Evolutionary conservation across 2,329 filamentous ascomycete species (phyloP).

Genomic region (Chrysoporthe deuterocubensis): DNA sequence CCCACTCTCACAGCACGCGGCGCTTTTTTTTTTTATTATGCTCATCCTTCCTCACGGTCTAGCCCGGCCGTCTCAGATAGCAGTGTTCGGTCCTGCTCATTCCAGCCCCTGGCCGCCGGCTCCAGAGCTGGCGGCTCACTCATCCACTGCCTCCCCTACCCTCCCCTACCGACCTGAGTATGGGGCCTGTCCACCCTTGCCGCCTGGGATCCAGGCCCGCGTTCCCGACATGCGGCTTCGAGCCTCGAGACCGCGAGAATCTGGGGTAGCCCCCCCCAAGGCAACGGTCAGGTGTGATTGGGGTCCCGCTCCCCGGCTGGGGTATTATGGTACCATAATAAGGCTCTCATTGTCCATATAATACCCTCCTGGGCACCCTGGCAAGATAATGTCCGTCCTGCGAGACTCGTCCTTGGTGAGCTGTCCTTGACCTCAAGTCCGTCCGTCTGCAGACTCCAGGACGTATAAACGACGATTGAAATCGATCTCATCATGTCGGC

Average conservation of each 20-base stretch:
- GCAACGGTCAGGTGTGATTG: slow-evolving; percentile 18
- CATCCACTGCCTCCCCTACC: slow-evolving; percentile 1
- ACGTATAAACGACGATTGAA: slow-evolving; percentile 8
- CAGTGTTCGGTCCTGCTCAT: neutral
- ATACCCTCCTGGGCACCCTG: slow-evolving; percentile 5
- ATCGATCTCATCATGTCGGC: slow-evolving; percentile 24
- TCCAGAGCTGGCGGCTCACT: slow-evolving; percentile 1
- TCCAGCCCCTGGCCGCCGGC: neutral
- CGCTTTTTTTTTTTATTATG: neutral
- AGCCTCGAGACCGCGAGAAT: slow-evolving; percentile 13
- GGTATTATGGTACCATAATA: neutral
- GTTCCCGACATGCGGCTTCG: slow-evolving; percentile 15
- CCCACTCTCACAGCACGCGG: neutral
- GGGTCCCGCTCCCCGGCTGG: neutral
- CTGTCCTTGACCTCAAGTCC: slow-evolving; percentile 3
- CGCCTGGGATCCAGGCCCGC: slow-evolving; percentile 28
- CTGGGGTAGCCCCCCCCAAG: slow-evolving; percentile 22
- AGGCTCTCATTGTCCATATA: slow-evolving; percentile 18
- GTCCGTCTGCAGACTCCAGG: slow-evolving; percentile 6
- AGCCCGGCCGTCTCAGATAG: neutral
- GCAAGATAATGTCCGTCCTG: slow-evolving; percentile 1
- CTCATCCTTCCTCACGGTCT: neutral
- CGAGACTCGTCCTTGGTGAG: slow-evolving; percentile 12
- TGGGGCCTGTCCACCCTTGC: slow-evolving; percentile 18
- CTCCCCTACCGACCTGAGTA: slow-evolving; percentile 3